phyloP scores from a whole-genome alignment of 805 yeast species.

The Tetrapisispora phaffii region DNA sequence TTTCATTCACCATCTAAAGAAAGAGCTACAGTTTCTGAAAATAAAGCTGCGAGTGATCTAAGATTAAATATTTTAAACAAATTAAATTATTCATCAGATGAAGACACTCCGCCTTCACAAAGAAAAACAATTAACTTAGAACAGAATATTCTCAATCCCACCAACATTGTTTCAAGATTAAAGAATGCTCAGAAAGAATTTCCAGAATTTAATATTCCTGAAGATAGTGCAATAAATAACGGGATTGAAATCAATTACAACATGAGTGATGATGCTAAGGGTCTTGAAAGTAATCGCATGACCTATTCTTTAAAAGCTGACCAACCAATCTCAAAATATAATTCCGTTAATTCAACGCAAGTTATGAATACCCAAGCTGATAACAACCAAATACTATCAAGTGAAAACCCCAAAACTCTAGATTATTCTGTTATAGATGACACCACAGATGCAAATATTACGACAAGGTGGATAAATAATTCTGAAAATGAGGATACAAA shows the following conservation, averaged over 20 bases:
- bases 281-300: background rate
- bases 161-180: slow-evolving; percentile 40
- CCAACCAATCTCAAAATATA: background rate
- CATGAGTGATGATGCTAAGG: background rate
- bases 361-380: background rate
- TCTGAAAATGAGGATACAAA: slow-evolving; percentile 4
- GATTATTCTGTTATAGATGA: slow-evolving; percentile 12
- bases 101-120: slow-evolving; percentile 9
- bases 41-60: background rate
- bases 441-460: slow-evolving; percentile 12
- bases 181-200: slow-evolving; percentile 15
- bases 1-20: background rate
- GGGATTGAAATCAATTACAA: slow-evolving; percentile 1
- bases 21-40: background rate
- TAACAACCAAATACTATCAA: background rate
- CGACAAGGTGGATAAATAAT: slow-evolving; percentile 12
- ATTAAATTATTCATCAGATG: slow-evolving; percentile 5
- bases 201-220: background rate
- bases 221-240: background rate
- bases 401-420: background rate
- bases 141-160: slow-evolving; percentile 9
- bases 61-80: background rate
- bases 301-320: background rate
- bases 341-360: background rate
- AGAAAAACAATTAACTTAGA: background rate